Evolutionary conservation across 371 early-diverging fungal genomes (phyloP).

Genomic region (Mucor circinelloides): DNA sequence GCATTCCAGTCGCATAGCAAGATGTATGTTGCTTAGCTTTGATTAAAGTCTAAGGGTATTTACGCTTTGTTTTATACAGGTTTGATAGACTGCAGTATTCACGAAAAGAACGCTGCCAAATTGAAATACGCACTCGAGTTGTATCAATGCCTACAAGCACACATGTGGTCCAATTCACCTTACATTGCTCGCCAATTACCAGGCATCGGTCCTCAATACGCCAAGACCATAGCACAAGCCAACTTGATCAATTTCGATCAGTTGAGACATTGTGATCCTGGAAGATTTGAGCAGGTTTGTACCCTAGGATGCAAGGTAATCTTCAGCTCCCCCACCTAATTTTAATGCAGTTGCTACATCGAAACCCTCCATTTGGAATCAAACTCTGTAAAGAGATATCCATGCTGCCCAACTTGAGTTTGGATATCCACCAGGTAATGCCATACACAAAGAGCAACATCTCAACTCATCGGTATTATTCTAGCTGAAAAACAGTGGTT

Average conservation of each 20-base stretch:
- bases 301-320: not conserved
- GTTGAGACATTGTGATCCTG: slow-evolving; percentile 35
- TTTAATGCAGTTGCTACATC: slow-evolving; percentile 37
- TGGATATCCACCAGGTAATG: slow-evolving; percentile 19
- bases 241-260: slow-evolving; percentile 42
- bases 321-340: not conserved
- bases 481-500: not conserved
- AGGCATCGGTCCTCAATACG: slow-evolving; percentile 42
- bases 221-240: slow-evolving; percentile 31
- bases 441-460: not conserved
- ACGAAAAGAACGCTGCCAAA: slow-evolving; percentile 25
- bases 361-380: slow-evolving; percentile 54
- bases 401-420: slow-evolving; percentile 4
- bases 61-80: slow-evolving; percentile 17
- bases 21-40: slow-evolving; percentile 33
- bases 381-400: not conserved
- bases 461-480: not conserved
- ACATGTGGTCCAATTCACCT: slow-evolving; percentile 43
- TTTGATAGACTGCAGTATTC: slow-evolving; percentile 41
- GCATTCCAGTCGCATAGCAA: slow-evolving; percentile 36
- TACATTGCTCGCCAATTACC: slow-evolving; percentile 43
- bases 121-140: slow-evolving; percentile 39
- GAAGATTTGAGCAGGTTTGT: slow-evolving; percentile 13
- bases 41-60: not conserved
- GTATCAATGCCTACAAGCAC: slow-evolving; percentile 44